Conservation (phyloP, 2,329 filamentous ascomycete genomes). For the Apiospora saccharicola region DNA sequence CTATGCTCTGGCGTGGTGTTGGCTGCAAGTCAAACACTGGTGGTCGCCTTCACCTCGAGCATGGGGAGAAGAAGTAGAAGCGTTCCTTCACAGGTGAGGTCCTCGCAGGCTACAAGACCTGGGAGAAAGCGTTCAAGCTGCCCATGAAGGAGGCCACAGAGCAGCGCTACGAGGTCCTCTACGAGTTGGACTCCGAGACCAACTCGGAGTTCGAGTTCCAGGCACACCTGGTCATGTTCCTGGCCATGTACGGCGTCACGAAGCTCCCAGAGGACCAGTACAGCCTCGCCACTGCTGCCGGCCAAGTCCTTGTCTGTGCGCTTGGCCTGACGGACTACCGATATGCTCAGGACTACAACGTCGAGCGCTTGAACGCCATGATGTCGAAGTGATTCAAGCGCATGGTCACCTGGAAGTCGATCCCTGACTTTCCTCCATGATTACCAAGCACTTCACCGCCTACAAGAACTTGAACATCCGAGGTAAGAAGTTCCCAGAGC, state of each 20-base stretch:
- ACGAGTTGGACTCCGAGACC: neutral
- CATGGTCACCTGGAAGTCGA: conserved; percentile 7
- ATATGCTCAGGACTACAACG: neutral
- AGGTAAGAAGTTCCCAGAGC: neutral
- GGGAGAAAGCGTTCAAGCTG: neutral
- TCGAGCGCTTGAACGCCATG: neutral
- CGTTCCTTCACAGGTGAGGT: neutral
- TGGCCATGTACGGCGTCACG: conserved; percentile 19
- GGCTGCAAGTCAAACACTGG: too few species aligned
- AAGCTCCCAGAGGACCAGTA: neutral
- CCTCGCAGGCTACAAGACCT: neutral
- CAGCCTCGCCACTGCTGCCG: neutral
- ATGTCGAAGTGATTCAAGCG: neutral
- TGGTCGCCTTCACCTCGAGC: too few species aligned
- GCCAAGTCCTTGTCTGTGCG: neutral
- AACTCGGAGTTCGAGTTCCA: conserved; percentile 8
- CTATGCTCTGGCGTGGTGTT: too few species aligned
- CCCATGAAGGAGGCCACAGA: neutral
- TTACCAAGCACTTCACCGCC: conserved; percentile 5
- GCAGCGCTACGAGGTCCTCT: neutral
- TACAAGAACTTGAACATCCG: neutral
- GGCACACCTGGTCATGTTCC: neutral
- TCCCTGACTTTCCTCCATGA: neutral
- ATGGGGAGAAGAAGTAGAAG: too few species aligned
- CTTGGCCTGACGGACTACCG: conserved; percentile 10